Conservation (phyloP, 768 basidiomycete genomes). For the Rhizopogon sp. region DNA sequence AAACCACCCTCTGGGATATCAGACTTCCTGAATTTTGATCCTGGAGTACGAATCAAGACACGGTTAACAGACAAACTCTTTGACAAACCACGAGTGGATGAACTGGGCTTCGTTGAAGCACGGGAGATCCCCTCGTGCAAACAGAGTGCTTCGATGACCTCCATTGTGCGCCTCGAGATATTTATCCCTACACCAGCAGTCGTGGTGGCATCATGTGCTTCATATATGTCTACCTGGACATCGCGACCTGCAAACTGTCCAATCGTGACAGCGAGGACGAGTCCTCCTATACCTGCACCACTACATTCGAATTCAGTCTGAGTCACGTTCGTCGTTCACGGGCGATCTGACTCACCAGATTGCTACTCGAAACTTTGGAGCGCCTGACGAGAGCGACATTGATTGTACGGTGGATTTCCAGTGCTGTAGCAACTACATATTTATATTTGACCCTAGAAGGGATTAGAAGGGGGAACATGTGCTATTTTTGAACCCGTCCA, state of each 20-base stretch:
- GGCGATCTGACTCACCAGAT: slow-evolving; percentile 6
- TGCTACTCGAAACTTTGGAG: not conserved
- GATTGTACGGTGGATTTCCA: not conserved
- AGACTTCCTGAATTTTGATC: not conserved
- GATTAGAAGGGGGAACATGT: too few relatives aligned
- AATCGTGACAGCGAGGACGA: slow-evolving; percentile 33
- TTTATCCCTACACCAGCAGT: slow-evolving; percentile 38
- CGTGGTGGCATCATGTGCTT: slow-evolving; percentile 37
- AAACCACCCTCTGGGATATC: too few relatives aligned
- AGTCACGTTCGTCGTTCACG: not conserved
- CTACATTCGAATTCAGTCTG: not conserved
- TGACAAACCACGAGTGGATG: slow-evolving; percentile 7
- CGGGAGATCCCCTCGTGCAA: slow-evolving; percentile 30
- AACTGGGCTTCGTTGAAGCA: slow-evolving; percentile 10
- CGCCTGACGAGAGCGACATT: not conserved
- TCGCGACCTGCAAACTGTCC: slow-evolving; percentile 21
- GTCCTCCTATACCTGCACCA: not conserved
- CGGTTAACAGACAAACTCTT: too few relatives aligned
- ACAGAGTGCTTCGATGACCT: slow-evolving; percentile 38
- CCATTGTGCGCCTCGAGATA: slow-evolving; percentile 44
- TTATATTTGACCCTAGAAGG: not conserved
- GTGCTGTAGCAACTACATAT: not conserved
- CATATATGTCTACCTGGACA: slow-evolving; percentile 41
- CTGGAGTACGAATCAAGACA: not conserved
- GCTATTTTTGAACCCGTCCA: too few relatives aligned